Evolutionary conservation across 1,284 basidiomycete species (phyloP).

Genomic region (Xerocomus minutiporus): DNA sequence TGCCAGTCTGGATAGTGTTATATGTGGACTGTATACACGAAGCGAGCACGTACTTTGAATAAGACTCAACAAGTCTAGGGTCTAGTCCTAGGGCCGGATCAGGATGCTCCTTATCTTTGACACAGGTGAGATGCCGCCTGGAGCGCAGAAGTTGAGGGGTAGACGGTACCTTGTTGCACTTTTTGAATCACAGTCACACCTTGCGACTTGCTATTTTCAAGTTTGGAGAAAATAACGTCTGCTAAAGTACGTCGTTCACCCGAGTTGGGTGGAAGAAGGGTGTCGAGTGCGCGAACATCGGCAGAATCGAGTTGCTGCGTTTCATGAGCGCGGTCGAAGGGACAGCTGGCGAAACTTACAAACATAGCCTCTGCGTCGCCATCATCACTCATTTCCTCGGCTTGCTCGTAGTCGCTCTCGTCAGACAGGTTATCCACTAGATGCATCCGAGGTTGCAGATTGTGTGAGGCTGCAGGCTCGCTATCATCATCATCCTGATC

Average conservation of each 20-base stretch:
- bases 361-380: slow-evolving; percentile 58
- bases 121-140: slow-evolving; percentile 1
- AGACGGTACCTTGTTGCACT: slow-evolving; percentile 48
- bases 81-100: slow-evolving; percentile 92
- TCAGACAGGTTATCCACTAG: slow-evolving; percentile 40
- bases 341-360: slow-evolving; percentile 39
- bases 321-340: slow-evolving; percentile 14
- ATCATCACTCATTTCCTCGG: slow-evolving; percentile 44
- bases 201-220: slow-evolving; percentile 57
- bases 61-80: slow-evolving; percentile 94
- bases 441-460: slow-evolving; percentile 34
- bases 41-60: slow-evolving; percentile 69
- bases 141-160: background rate
- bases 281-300: slow-evolving; percentile 82
- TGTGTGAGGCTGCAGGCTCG: slow-evolving; percentile 37
- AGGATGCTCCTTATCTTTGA: slow-evolving; percentile 58
- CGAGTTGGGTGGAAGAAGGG: slow-evolving; percentile 67
- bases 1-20: slow-evolving; percentile 56
- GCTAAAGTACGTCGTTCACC: slow-evolving; percentile 83
- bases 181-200: slow-evolving; percentile 53
- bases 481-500: slow-evolving; percentile 35
- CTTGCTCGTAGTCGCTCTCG: slow-evolving; percentile 49
- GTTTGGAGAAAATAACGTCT: slow-evolving; percentile 93
- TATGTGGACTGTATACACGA: background rate
- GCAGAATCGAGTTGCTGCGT: slow-evolving; percentile 82